Percentiles rank a stretch among this genome's conserved stretches.
Conservation (phyloP, 345 rosid species). For the Abelmoschus esculentus region DNA sequence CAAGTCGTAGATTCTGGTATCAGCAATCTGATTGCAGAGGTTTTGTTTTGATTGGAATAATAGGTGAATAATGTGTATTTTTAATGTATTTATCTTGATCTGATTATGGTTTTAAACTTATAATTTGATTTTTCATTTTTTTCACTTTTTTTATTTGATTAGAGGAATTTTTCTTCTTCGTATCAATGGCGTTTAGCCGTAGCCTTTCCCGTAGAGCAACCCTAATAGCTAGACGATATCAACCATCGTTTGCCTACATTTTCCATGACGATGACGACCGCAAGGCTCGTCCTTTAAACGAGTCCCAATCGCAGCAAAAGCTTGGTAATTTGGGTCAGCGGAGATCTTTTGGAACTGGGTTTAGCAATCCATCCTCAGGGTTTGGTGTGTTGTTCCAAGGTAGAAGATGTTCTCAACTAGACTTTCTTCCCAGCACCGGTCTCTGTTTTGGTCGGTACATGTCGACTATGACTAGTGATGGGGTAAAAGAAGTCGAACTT, state of each 20-base stretch:
- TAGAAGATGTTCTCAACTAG: conserved; percentile 23
- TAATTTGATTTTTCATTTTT: not conserved
- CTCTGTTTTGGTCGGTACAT: conserved; percentile 43
- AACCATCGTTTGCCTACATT: conserved; percentile 32
- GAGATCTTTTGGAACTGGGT: conserved; percentile 23
- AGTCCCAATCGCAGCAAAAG: conserved; percentile 26
- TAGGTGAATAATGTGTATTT: not conserved
- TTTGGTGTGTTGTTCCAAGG: conserved; percentile 13
- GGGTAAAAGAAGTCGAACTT: conserved; percentile 37
- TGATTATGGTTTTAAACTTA: not conserved
- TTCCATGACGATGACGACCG: conserved; percentile 38
- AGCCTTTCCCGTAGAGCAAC: conserved; percentile 43
- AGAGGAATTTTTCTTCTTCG: conserved; percentile 6
- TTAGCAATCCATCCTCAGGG: conserved; percentile 18
- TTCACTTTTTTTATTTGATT: not conserved
- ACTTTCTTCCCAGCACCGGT: conserved; percentile 27
- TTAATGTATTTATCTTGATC: not conserved
- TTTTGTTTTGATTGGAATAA: not conserved
- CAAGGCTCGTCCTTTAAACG: conserved; percentile 15
- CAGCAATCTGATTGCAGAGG: not conserved
- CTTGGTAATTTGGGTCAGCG: conserved; percentile 28
- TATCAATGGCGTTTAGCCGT: conserved; percentile 50
- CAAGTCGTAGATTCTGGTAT: not conserved
- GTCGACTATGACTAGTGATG: conserved; percentile 44
- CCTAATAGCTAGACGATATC: conserved; percentile 26